These are phyloP conservation scores for Penicillium paneum DNA, from an alignment of 2,329 filamentous ascomycete genomes.

Conservation along the genomic window DNA sequence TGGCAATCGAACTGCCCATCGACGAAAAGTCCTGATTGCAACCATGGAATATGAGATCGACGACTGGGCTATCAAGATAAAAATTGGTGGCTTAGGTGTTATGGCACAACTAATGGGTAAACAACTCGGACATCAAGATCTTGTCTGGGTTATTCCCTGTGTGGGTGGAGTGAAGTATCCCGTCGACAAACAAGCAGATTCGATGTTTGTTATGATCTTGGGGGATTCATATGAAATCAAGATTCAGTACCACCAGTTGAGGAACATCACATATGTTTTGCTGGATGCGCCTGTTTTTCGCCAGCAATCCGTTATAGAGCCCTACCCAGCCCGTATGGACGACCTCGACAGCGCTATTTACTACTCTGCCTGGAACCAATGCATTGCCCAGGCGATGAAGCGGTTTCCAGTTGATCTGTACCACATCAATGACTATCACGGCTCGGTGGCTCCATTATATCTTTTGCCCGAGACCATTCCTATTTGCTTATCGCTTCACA, in stretches of 20 bases:
- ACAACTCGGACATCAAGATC: slow-evolving; percentile 61
- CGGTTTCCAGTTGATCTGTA: slow-evolving; percentile 64
- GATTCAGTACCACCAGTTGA: slow-evolving; percentile 61
- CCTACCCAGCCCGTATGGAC: slow-evolving; percentile 67
- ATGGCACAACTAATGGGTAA: slow-evolving; percentile 70
- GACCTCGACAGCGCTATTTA: slow-evolving; percentile 66
- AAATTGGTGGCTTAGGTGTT: slow-evolving; percentile 67
- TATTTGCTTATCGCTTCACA: slow-evolving; percentile 63
- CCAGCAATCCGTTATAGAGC: slow-evolving; percentile 60
- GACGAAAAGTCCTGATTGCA: slow-evolving; percentile 62
- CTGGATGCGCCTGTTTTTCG: slow-evolving; percentile 66
- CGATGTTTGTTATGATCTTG: slow-evolving; percentile 62
- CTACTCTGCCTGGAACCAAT: slow-evolving; percentile 69
- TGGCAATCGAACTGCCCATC: slow-evolving; percentile 30
- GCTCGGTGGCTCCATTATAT: slow-evolving; percentile 62
- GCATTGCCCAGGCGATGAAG: slow-evolving; percentile 61
- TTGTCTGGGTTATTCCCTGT: slow-evolving; percentile 63
- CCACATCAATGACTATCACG: slow-evolving; percentile 66
- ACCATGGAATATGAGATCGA: slow-evolving; percentile 72
- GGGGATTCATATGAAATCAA: slow-evolving; percentile 59
- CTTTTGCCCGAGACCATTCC: slow-evolving; percentile 62
- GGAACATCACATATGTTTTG: slow-evolving; percentile 67
- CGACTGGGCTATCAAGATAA: slow-evolving; percentile 68
- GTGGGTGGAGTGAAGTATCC: slow-evolving; percentile 65
- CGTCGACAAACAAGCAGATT: slow-evolving; percentile 55